Percentiles rank a stretch among this genome's conserved stretches.
Conservation (phyloP, 2,329 filamentous ascomycete genomes). For the Colletotrichum sp. region DNA sequence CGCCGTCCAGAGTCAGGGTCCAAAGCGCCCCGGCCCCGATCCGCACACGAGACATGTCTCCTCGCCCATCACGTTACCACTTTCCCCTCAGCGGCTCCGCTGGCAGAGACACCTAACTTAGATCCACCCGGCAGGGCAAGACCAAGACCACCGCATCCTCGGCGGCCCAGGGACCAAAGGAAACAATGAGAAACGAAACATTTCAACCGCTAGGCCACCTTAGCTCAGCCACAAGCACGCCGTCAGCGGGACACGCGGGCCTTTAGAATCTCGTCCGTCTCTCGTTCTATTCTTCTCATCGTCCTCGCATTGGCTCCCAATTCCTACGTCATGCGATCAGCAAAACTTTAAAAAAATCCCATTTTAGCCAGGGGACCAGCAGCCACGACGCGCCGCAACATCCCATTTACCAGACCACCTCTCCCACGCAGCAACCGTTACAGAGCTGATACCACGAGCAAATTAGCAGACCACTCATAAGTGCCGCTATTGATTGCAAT, state of each 20-base stretch:
- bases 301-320: neutral
- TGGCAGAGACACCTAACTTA: neutral
- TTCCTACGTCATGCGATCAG: constrained; percentile 5
- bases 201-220: neutral
- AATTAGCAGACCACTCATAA: neutral
- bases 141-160: neutral
- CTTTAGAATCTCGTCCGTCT: neutral
- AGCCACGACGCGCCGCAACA: neutral
- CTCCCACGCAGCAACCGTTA: neutral
- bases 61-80: neutral
- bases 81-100: constrained; percentile 1
- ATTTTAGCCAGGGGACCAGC: neutral
- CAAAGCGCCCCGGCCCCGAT: neutral
- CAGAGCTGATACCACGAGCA: neutral
- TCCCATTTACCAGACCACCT: neutral
- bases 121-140: neutral
- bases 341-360: neutral
- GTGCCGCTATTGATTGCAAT: neutral
- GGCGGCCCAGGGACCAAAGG: neutral
- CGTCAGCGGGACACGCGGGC: constrained; percentile 6
- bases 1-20: neutral
- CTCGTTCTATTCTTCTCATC: neutral
- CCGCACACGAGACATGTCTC: neutral
- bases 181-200: constrained; percentile 12
- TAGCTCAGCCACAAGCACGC: constrained; percentile 12